These are phyloP conservation scores for Diutina neorugosa DNA, from an alignment of 1,139 yeast species.

Conservation along the genomic window DNA sequence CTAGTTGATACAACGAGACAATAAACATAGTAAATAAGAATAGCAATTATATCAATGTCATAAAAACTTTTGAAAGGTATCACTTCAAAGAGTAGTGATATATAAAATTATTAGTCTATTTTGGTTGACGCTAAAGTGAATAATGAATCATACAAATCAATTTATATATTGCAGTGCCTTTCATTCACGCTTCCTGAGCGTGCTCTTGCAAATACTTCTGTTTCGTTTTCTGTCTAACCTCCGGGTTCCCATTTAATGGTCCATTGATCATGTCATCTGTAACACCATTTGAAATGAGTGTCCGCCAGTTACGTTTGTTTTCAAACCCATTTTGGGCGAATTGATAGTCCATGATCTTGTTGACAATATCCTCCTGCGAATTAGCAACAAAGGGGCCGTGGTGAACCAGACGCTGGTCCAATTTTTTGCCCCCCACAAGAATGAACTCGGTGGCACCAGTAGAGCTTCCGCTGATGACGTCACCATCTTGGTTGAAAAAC, in stretches of 20 bases:
- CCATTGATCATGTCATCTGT: conserved; percentile 32
- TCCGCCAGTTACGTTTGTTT: conserved; percentile 52
- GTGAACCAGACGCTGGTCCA: conserved; percentile 71
- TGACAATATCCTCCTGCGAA: conserved; percentile 43
- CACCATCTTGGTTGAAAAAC: conserved; percentile 51
- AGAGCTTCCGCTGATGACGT: conserved; percentile 26
- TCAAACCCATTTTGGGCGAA: conserved; percentile 63
- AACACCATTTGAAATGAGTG: conserved; percentile 55
- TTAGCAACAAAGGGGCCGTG: conserved; percentile 87
- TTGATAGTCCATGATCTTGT: conserved; percentile 65
- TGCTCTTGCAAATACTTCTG: conserved; percentile 13
- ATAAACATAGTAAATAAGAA: not conserved
- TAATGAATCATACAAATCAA: too few species aligned
- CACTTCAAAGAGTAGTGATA: too few species aligned
- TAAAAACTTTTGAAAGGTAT: too few species aligned
- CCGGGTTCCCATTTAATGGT: conserved; percentile 24
- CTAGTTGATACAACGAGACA: not conserved
- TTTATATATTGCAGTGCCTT: too few species aligned
- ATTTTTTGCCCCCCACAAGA: conserved; percentile 63
- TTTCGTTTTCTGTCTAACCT: conserved; percentile 19
- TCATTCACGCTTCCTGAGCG: not conserved
- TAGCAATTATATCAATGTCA: not conserved
- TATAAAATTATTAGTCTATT: too few species aligned
- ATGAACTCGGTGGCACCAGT: conserved; percentile 37
- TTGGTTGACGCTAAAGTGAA: too few species aligned